phyloP scores from a whole-genome alignment of 164 flowering plant genomes.

The Protea cynaroides region DNA sequence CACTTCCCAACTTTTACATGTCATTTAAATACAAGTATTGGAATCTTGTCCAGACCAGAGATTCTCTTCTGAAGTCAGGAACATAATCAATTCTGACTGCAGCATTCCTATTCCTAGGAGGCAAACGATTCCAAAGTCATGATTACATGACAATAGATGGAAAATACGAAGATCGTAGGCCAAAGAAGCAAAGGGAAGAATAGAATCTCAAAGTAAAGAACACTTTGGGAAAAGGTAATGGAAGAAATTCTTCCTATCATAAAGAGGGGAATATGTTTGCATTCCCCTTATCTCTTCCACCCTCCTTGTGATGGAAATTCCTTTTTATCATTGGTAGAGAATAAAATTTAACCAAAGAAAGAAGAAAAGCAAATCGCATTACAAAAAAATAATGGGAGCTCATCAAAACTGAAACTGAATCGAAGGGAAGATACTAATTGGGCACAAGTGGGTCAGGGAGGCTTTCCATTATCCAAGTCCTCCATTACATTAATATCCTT shows the following conservation, averaged over 20 bases:
- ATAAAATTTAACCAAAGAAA: neutral
- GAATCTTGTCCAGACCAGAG: neutral
- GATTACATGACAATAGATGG: neutral
- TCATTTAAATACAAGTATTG: neutral
- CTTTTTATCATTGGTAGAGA: neutral
- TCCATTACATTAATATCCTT: conserved; percentile 85
- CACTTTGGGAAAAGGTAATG: no score
- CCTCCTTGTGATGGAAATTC: neutral
- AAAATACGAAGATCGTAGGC: neutral
- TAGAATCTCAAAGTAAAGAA: neutral
- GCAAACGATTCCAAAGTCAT: neutral
- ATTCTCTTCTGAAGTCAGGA: neutral
- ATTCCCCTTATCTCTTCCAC: neutral
- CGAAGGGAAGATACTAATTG: neutral
- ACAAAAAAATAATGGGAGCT: neutral
- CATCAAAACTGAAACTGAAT: neutral
- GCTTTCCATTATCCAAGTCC: conserved; percentile 75
- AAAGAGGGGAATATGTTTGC: neutral
- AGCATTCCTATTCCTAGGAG: neutral
- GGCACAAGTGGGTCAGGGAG: conserved; percentile 33
- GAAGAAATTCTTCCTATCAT: no score
- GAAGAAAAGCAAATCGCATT: neutral
- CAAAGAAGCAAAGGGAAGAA: neutral
- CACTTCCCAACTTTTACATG: neutral
- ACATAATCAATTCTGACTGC: neutral